phyloP scores from a whole-genome alignment of 768 basidiomycete species.

The Aureoboletus auriporus region DNA sequence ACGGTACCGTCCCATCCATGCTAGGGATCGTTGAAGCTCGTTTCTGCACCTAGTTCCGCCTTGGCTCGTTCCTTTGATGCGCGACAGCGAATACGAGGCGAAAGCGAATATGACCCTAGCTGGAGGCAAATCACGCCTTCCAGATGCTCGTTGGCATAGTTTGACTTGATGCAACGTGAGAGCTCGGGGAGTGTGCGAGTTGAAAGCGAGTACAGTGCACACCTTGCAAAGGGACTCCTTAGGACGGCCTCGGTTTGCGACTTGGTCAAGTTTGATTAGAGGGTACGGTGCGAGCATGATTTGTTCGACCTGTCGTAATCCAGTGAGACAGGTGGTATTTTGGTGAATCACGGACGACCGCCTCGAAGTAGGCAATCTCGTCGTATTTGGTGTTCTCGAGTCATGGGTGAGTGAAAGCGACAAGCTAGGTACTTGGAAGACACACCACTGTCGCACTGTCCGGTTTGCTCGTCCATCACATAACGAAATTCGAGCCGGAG shows the following conservation, averaged over 20 bases:
- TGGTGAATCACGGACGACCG: conserved; percentile 49
- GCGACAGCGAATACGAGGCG: background rate
- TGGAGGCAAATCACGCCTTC: conserved; percentile 76
- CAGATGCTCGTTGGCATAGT: conserved; percentile 63
- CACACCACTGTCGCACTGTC: conserved; percentile 55
- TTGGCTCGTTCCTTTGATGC: no score
- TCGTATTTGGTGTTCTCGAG: conserved; percentile 71
- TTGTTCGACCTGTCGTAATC: conserved; percentile 64
- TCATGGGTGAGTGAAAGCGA: background rate
- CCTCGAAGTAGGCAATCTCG: conserved; percentile 78
- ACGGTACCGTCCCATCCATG: no score
- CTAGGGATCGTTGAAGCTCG: no score
- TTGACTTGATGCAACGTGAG: conserved; percentile 63
- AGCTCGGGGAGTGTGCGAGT: conserved; percentile 75
- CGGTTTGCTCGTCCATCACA: conserved; percentile 59
- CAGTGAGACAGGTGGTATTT: background rate
- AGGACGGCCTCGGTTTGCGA: conserved; percentile 55
- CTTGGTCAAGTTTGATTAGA: conserved; percentile 67
- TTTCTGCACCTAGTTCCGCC: no score
- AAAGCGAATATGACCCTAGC: conserved; percentile 34
- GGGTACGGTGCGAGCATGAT: conserved; percentile 75
- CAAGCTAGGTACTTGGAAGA: background rate
- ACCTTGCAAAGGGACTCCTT: conserved; percentile 36
- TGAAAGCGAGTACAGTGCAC: conserved; percentile 72
- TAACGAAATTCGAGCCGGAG: conserved; percentile 72